phyloP scores from a whole-genome alignment of 345 rosid species.

The Eucalyptus albens region DNA sequence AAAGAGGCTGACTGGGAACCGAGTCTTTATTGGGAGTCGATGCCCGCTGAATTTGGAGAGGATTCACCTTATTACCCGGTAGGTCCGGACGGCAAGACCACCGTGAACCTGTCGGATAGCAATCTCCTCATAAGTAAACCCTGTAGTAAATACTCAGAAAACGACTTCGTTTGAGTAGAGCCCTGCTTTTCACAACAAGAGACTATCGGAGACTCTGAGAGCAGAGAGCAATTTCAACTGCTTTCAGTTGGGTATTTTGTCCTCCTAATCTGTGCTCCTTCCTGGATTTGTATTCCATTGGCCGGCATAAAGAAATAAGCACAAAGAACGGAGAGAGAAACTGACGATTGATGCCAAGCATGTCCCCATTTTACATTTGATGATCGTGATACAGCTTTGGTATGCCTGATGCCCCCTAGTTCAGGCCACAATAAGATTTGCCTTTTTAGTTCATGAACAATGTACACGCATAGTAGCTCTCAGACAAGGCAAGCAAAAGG shows the following conservation, averaged over 20 bases:
- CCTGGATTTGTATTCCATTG: neutral
- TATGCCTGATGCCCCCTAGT: neutral
- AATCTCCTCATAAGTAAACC: neutral
- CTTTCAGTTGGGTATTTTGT: neutral
- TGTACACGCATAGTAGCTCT: neutral
- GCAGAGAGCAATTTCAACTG: neutral
- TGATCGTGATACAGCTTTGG: neutral
- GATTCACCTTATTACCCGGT: constrained; percentile 11
- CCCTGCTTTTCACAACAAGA: neutral
- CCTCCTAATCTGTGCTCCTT: neutral
- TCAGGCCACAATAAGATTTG: neutral
- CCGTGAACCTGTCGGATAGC: neutral
- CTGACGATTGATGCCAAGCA: neutral
- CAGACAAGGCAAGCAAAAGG: neutral
- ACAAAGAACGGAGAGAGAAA: neutral
- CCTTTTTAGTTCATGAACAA: neutral
- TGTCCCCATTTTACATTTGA: neutral
- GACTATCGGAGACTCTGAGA: neutral
- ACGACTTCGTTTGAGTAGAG: neutral
- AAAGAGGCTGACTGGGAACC: constrained; percentile 72
- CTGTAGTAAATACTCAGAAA: neutral
- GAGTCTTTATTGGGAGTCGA: constrained; percentile 39
- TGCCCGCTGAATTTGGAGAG: constrained; percentile 42
- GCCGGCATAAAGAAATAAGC: neutral
- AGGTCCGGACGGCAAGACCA: neutral